phyloP scores from a whole-genome alignment of 2,329 filamentous ascomycete species.

The Hymenoscyphus linearis region DNA sequence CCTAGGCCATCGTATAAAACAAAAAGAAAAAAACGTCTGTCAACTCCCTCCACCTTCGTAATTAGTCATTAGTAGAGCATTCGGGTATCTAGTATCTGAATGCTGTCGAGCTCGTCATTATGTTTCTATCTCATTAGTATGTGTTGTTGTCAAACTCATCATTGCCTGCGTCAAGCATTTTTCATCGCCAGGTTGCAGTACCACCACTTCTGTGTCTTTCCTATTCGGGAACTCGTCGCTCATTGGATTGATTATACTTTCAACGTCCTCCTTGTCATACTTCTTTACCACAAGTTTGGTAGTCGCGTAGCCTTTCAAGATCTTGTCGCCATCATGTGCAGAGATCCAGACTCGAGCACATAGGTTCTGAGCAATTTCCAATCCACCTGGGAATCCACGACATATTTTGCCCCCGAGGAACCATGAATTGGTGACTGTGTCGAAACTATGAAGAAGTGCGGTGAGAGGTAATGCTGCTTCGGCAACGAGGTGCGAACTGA shows the following conservation, averaged over 20 bases:
- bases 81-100: not conserved
- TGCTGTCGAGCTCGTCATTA: not conserved
- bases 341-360: slow-evolving; percentile 55
- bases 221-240: slow-evolving; percentile 21
- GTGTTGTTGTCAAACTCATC: slow-evolving; percentile 8
- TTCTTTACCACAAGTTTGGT: slow-evolving; percentile 43
- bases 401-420: slow-evolving; percentile 56
- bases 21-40: not conserved
- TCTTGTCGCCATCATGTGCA: slow-evolving; percentile 56
- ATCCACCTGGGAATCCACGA: slow-evolving; percentile 50
- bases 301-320: slow-evolving; percentile 47
- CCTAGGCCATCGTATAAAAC: not conserved
- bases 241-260: slow-evolving; percentile 30
- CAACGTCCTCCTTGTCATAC: slow-evolving; percentile 42
- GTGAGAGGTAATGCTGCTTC: slow-evolving; percentile 57
- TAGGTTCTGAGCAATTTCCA: slow-evolving; percentile 49
- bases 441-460: slow-evolving; percentile 59
- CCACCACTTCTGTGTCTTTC: slow-evolving; percentile 37
- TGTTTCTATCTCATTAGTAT: not conserved
- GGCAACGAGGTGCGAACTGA: slow-evolving; percentile 49
- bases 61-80: not conserved
- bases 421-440: slow-evolving; percentile 53
- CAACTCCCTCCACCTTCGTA: not conserved
- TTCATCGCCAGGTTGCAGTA: slow-evolving; percentile 40
- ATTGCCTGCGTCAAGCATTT: slow-evolving; percentile 33